Evolutionary conservation across 495 filamentous ascomycete genomes (phyloP), one percentile per base, ranked within the genome.

Genomic region (Evansstolkia leycettana): DNA sequence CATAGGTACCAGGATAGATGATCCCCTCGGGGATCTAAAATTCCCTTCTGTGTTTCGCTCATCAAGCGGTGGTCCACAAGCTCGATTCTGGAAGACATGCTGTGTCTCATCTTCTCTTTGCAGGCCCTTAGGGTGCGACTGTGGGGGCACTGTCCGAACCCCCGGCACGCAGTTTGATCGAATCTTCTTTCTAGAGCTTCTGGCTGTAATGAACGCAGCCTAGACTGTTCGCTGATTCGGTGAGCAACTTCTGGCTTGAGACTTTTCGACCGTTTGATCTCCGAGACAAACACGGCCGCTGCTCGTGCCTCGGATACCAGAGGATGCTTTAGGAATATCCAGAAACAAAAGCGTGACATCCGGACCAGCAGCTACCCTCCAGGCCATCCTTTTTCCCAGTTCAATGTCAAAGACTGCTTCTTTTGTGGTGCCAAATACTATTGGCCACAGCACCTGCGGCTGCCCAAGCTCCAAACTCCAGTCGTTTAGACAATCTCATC

Each of bases 231-330:
- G 3, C 11, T 4, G 14, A 5, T 19, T 15, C 9, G 3, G 9
- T 33, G 13, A 16, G 26, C 28, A 28, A 28, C 30, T 27, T 44
- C 41, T 53, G 26, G 41, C 48, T 50, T 38, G 31, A 54, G 43
- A 36, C 33, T 47, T 48, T n/a, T 42, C 48, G 60, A 58, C 59
- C 55, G 52, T 38, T 46, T 52, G 52, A 51, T 54, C 44, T 37
- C 36, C 39, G 19, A 40, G 39, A 47, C 43, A 56, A 57, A 51
- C 48, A 51, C 49, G 47, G 43, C 36, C 26, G 26, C 28, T 45
- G 43, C 46, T 57, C 41, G 45, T 51, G 43, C 47, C 46, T 57
- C 47, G 47, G 55, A 37, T 42, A 34, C 40, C 38, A 35, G 34
- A 45, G 19, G 28, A 23, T 23, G 4, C 20, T 23, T 29, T 29